Percentiles rank a stretch among this genome's conserved stretches.
phyloP scores from a whole-genome alignment of 2,329 filamentous ascomycete genomes.

The Aspergillus sp. region DNA sequence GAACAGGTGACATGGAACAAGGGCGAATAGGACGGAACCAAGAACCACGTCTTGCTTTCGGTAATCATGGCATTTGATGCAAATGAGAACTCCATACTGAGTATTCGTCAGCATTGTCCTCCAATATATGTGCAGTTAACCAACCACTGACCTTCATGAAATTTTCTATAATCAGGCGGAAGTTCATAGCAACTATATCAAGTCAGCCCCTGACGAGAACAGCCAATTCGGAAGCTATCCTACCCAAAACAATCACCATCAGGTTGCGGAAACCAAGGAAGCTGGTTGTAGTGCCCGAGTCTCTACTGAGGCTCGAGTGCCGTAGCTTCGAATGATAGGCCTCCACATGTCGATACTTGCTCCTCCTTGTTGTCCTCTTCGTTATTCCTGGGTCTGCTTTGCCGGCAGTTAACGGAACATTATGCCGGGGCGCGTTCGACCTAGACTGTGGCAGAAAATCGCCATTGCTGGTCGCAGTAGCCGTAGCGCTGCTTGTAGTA shows the following conservation, averaged over 20 bases:
- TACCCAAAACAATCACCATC: slow-evolving; percentile 88
- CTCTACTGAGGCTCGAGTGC: slow-evolving; percentile 79
- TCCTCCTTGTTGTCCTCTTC: slow-evolving; percentile 30
- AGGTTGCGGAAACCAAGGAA: slow-evolving; percentile 93
- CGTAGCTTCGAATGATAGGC: slow-evolving; percentile 69
- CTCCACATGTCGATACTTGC: slow-evolving; percentile 85
- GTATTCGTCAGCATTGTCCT: neutral
- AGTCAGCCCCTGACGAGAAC: slow-evolving; percentile 3
- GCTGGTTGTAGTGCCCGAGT: slow-evolving; percentile 66
- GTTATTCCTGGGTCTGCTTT: slow-evolving; percentile 13
- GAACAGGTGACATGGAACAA: slow-evolving; percentile 86
- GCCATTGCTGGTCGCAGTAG: slow-evolving; percentile 16
- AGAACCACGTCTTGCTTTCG: slow-evolving; percentile 68
- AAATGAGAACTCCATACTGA: slow-evolving; percentile 91
- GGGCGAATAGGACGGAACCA: slow-evolving; percentile 70
- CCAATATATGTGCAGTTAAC: neutral
- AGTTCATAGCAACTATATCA: slow-evolving; percentile 72
- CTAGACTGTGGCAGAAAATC: slow-evolving; percentile 11
- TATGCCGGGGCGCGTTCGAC: slow-evolving; percentile 6
- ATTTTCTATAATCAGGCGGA: slow-evolving; percentile 93
- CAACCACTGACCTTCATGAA: slow-evolving; percentile 66
- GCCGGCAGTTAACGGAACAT: slow-evolving; percentile 1
- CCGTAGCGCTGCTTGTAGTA: slow-evolving; percentile 6
- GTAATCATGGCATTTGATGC: slow-evolving; percentile 83
- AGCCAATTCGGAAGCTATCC: slow-evolving; percentile 17